Percentiles rank a stretch among this genome's conserved stretches.
These are phyloP conservation scores for Porpolomopsis calyptriformis DNA, from an alignment of 768 basidiomycete species.

Conservation along the genomic window DNA sequence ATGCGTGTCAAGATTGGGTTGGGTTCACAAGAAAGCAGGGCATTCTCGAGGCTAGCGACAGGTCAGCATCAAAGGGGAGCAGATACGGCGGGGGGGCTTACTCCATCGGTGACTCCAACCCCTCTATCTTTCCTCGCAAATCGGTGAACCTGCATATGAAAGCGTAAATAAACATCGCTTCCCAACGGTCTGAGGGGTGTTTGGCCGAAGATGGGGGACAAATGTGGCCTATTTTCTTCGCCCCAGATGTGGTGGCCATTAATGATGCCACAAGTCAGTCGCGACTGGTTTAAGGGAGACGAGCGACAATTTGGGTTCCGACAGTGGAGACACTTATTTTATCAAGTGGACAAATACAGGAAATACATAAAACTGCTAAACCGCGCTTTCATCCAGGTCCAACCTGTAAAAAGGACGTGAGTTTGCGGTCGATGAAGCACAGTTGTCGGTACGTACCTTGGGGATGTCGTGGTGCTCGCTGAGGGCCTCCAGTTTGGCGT, in stretches of 20 bases:
- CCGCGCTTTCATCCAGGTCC: conserved; percentile 64
- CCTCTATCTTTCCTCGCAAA: conserved; percentile 65
- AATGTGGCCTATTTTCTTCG: conserved; percentile 33
- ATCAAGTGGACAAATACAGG: neutral
- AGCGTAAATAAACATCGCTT: conserved; percentile 73
- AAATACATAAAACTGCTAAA: conserved; percentile 7
- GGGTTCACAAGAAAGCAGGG: conserved; percentile 60
- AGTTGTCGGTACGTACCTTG: no score
- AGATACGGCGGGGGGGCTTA: conserved; percentile 37
- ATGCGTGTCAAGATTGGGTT: conserved; percentile 65
- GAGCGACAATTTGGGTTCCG: conserved; percentile 15
- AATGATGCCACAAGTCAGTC: conserved; percentile 23
- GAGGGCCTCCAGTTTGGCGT: conserved; percentile 71
- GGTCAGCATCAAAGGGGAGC: conserved; percentile 16
- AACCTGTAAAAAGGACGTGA: no score
- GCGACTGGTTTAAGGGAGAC: conserved; percentile 13
- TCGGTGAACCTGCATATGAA: conserved; percentile 79
- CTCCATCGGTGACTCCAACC: conserved; percentile 76
- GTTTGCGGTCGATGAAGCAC: no score
- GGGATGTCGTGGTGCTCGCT: conserved; percentile 95
- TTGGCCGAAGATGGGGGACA: conserved; percentile 53
- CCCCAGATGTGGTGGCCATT: conserved; percentile 24
- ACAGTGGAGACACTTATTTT: neutral
- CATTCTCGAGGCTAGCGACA: conserved; percentile 60
- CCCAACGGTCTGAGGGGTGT: conserved; percentile 79